Evolutionary conservation across 805 yeast genomes (phyloP).

Genomic region (Lachancea cidri): DNA sequence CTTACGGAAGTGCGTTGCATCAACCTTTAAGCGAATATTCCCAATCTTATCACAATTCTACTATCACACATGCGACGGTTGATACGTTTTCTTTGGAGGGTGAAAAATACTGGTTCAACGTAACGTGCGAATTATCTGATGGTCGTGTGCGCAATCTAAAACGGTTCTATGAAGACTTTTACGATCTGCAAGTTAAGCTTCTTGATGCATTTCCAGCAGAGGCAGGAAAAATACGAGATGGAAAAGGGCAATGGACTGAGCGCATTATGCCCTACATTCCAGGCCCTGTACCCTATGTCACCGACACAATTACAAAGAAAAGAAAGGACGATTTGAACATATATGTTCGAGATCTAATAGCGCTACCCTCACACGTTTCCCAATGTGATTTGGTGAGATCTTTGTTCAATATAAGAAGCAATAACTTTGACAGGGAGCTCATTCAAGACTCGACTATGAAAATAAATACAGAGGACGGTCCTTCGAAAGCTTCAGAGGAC

Average conservation of each 20-base stretch:
- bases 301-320: slow-evolving; percentile 61
- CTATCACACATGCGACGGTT: slow-evolving; percentile 51
- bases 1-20: slow-evolving; percentile 7
- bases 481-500: neutral
- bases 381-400: slow-evolving; percentile 60
- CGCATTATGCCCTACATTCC: slow-evolving; percentile 92
- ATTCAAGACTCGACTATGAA: slow-evolving; percentile 14
- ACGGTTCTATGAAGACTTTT: slow-evolving; percentile 92
- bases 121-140: slow-evolving; percentile 59
- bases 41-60: slow-evolving; percentile 11
- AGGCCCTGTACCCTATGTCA: slow-evolving; percentile 89
- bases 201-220: slow-evolving; percentile 84
- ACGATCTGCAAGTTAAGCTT: slow-evolving; percentile 82
- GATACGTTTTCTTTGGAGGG: slow-evolving; percentile 76
- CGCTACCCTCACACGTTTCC: slow-evolving; percentile 73
- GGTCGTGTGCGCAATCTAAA: slow-evolving; percentile 71
- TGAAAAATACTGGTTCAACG: slow-evolving; percentile 84
- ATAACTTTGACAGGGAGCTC: slow-evolving; percentile 33
- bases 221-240: slow-evolving; percentile 61
- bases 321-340: slow-evolving; percentile 51
- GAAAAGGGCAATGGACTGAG: slow-evolving; percentile 54
- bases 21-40: slow-evolving; percentile 15
- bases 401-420: slow-evolving; percentile 54
- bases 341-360: slow-evolving; percentile 54
- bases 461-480: neutral